Conservation (phyloP, 2,329 filamentous ascomycete genomes). For the Lasiodiplodia sp. region DNA sequence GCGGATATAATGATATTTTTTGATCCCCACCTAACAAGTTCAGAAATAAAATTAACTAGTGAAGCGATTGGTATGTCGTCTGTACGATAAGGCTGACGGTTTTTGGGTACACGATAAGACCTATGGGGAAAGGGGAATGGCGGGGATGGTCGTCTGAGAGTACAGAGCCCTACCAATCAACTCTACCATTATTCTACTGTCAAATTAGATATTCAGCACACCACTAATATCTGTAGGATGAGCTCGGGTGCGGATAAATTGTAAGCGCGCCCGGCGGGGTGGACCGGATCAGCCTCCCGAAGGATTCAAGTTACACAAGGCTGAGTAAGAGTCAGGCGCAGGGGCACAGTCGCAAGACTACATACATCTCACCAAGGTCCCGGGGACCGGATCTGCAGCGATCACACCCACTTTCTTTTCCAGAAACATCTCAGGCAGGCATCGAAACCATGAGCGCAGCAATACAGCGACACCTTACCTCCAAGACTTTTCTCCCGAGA, state of each 20-base stretch:
- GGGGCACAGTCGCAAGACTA: neutral
- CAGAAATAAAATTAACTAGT: no score
- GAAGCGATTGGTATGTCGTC: no score
- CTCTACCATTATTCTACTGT: no score
- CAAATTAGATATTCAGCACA: neutral
- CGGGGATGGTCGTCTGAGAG: neutral
- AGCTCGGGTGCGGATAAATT: neutral
- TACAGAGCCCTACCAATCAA: no score
- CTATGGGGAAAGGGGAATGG: no score
- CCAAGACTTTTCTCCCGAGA: neutral
- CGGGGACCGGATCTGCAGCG: neutral
- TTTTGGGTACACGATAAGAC: no score
- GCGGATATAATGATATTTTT: no score
- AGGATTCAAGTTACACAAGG: neutral
- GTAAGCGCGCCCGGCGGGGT: neutral
- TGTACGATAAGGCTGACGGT: no score
- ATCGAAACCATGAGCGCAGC: neutral
- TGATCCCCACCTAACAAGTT: no score
- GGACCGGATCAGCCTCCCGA: neutral
- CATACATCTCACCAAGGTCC: neutral
- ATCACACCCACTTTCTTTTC: neutral
- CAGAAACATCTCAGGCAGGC: neutral
- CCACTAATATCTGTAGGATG: neutral
- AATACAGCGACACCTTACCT: neutral
- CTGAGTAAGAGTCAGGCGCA: slow-evolving; percentile 4